These are phyloP conservation scores for Melampsora larici-populina DNA, from an alignment of 1,284 basidiomycete species.

Conservation along the genomic window DNA sequence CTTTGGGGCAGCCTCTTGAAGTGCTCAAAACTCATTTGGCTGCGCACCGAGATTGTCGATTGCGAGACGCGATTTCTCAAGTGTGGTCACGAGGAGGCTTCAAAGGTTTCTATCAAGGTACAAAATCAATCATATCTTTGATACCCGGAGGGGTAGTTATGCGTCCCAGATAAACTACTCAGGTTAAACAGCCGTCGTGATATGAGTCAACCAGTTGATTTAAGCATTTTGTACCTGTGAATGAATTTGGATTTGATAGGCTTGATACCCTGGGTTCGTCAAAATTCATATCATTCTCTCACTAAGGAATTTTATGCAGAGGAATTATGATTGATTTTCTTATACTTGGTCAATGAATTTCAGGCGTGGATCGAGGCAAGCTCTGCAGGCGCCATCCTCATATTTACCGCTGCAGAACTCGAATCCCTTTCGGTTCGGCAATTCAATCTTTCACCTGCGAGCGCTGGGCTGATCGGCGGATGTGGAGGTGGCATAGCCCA, in stretches of 20 bases:
- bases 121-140: background rate
- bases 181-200: background rate
- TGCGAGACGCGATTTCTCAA: slow-evolving; percentile 20
- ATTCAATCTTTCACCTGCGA: slow-evolving; percentile 22
- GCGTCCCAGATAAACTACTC: background rate
- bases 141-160: no score
- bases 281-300: no score
- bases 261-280: background rate
- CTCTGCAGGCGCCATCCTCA: slow-evolving; percentile 37
- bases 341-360: background rate
- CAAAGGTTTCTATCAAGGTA: slow-evolving; percentile 41
- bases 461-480: slow-evolving; percentile 36
- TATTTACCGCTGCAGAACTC: slow-evolving; percentile 41
- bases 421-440: slow-evolving; percentile 31
- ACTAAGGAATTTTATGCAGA: no score
- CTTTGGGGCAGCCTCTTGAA: slow-evolving; percentile 34
- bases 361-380: slow-evolving; percentile 41
- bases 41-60: slow-evolving; percentile 32
- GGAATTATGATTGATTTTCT: no score
- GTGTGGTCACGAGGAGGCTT: slow-evolving; percentile 38
- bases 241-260: background rate
- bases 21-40: slow-evolving; percentile 44
- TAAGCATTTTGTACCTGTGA: background rate
- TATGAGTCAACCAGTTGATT: background rate
- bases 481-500: slow-evolving; percentile 41